phyloP scores from a whole-genome alignment of 805 yeast species.

The Candida odintsovae region DNA sequence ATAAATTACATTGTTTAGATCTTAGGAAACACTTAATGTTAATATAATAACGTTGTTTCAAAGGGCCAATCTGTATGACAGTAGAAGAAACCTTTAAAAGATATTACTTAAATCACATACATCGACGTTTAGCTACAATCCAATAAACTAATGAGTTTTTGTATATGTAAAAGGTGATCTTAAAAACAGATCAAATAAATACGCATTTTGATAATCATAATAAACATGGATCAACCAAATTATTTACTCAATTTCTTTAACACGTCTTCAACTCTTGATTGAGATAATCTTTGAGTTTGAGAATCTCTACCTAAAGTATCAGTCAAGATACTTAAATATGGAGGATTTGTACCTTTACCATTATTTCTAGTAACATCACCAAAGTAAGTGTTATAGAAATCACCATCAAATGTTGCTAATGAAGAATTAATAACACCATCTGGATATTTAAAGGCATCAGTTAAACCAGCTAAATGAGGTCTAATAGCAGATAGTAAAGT shows the following conservation, averaged over 20 bases:
- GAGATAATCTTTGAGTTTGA: conserved; percentile 30
- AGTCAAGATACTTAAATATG: conserved; percentile 37
- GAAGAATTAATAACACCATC: conserved; percentile 81
- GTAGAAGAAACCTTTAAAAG: too few relatives aligned
- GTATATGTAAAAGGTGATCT: background rate
- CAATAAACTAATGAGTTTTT: too few relatives aligned
- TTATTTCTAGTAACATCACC: conserved; percentile 49
- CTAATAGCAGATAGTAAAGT: conserved; percentile 47
- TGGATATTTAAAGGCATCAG: conserved; percentile 79
- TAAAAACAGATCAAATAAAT: background rate
- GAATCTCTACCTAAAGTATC: conserved; percentile 34
- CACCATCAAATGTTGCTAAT: conserved; percentile 76
- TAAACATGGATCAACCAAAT: background rate
- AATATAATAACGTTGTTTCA: too few relatives aligned
- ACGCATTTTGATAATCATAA: background rate
- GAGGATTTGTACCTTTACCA: conserved; percentile 42
- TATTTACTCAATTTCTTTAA: conserved; percentile 25
- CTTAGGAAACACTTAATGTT: too few relatives aligned
- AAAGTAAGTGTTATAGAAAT: conserved; percentile 76
- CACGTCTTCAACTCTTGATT: conserved; percentile 25
- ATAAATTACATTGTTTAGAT: too few relatives aligned
- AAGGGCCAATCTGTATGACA: too few relatives aligned
- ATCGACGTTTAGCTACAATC: too few relatives aligned
- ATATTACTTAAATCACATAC: too few relatives aligned
- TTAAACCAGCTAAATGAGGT: conserved; percentile 66